Conservation (phyloP, 192 early-diverging fungal species). For the Backusella australiensis region DNA sequence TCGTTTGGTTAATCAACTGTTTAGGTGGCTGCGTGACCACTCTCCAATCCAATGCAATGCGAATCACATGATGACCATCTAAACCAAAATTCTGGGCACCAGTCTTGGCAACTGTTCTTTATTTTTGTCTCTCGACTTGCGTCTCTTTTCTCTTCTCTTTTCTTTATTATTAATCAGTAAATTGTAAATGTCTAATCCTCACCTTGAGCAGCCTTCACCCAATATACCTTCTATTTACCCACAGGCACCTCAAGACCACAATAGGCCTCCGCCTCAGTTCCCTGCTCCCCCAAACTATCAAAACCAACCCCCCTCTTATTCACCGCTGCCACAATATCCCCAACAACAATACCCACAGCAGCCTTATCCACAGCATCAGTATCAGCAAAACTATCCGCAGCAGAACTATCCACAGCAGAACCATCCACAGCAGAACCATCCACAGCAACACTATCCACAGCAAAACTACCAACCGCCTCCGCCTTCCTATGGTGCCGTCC, state of each 20-base stretch:
- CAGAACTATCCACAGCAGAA: not conserved
- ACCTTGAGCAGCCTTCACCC: not conserved
- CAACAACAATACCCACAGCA: not conserved
- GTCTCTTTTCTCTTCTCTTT: not conserved
- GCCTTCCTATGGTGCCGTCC: not conserved
- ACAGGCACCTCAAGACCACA: not conserved
- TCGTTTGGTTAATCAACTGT: not conserved
- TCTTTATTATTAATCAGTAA: not conserved
- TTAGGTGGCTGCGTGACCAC: not conserved
- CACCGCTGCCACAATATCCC: not conserved
- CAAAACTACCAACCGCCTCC: not conserved
- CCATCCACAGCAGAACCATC: not conserved
- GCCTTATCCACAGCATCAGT: not conserved
- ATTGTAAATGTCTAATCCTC: not conserved
- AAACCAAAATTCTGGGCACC: not conserved
- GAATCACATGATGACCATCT: not conserved
- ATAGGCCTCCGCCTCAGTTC: not conserved
- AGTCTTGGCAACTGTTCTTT: not conserved
- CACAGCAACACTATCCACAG: not conserved
- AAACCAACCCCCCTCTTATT: not conserved
- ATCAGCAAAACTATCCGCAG: not conserved
- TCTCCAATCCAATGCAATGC: not conserved
- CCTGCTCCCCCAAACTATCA: not conserved
- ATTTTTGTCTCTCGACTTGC: not conserved
- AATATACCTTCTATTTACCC: not conserved